These are phyloP conservation scores for Tuber microsphaerosporum DNA, from an alignment of 495 filamentous ascomycete genomes.

Conservation along the genomic window DNA sequence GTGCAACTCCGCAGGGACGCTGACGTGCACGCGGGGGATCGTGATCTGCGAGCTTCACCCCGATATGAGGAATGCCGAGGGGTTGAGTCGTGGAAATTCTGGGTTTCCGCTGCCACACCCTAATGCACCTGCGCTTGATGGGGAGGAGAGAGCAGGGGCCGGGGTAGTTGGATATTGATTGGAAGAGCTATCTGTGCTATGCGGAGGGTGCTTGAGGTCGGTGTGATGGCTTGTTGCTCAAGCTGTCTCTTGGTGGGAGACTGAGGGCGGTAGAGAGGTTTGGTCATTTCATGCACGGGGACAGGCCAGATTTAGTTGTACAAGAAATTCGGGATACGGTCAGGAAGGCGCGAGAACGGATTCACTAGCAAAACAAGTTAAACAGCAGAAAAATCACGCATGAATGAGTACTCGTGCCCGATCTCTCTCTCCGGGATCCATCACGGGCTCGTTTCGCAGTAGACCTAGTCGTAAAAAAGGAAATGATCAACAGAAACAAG, in stretches of 20 bases:
- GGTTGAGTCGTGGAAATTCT: slow-evolving; percentile 10
- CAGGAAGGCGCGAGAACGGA: neutral
- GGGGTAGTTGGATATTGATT: slow-evolving; percentile 10
- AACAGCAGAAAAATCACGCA: neutral
- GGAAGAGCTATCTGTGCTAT: slow-evolving; percentile 23
- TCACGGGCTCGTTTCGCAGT: neutral
- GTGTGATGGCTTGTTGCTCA: slow-evolving; percentile 9
- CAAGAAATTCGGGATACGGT: slow-evolving; percentile 16
- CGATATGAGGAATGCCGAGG: slow-evolving; percentile 13
- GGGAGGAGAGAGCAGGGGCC: too few relatives aligned
- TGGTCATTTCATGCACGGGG: slow-evolving; percentile 23
- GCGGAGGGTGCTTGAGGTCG: slow-evolving; percentile 16
- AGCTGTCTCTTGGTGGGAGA: slow-evolving; percentile 13
- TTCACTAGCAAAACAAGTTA: neutral
- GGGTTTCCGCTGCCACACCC: slow-evolving; percentile 10
- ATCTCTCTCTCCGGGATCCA: neutral
- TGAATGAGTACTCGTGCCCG: neutral
- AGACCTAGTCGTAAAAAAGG: neutral
- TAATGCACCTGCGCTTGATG: neutral
- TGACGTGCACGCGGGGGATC: slow-evolving; percentile 13
- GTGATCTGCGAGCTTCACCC: slow-evolving; percentile 11
- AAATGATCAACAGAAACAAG: neutral
- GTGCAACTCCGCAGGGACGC: neutral
- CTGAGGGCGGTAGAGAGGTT: slow-evolving; percentile 12
- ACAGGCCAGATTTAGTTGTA: slow-evolving; percentile 24